phyloP scores from a whole-genome alignment of 345 rosid species.

The Syzygium aromaticum region DNA sequence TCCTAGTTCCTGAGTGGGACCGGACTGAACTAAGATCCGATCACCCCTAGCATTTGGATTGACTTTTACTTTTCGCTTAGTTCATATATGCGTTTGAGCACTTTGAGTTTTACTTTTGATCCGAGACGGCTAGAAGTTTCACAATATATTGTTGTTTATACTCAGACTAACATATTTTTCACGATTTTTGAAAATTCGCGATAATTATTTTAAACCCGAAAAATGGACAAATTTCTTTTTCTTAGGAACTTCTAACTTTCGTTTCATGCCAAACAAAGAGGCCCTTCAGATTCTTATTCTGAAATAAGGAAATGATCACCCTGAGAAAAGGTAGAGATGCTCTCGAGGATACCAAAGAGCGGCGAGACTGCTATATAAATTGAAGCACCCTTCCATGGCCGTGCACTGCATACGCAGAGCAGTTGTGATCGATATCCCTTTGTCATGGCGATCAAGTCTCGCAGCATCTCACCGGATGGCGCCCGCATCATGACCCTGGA shows the following conservation, averaged over 20 bases:
- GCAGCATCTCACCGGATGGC: not conserved
- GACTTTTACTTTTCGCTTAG: not conserved
- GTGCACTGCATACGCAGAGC: not conserved
- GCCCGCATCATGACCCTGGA: conserved; percentile 5
- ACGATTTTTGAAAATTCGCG: not conserved
- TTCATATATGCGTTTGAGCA: not conserved
- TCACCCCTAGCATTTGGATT: not conserved
- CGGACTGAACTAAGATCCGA: too few species aligned
- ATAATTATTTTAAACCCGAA: not conserved
- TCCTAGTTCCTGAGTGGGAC: too few species aligned
- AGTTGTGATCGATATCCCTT: not conserved
- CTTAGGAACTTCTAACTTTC: not conserved
- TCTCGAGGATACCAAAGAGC: not conserved
- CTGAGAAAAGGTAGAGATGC: not conserved
- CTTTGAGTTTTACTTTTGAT: not conserved
- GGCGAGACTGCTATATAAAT: not conserved
- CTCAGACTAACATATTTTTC: not conserved
- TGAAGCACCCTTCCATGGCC: not conserved
- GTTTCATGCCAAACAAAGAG: not conserved
- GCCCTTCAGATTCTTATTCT: not conserved
- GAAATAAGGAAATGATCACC: not conserved
- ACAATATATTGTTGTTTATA: not conserved
- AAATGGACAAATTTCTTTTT: not conserved
- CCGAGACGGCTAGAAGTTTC: not conserved
- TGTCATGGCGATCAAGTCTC: conserved; percentile 3